Evolutionary conservation across 83 land plant genomes (phyloP).

Genomic region (Picea engelmannii): DNA sequence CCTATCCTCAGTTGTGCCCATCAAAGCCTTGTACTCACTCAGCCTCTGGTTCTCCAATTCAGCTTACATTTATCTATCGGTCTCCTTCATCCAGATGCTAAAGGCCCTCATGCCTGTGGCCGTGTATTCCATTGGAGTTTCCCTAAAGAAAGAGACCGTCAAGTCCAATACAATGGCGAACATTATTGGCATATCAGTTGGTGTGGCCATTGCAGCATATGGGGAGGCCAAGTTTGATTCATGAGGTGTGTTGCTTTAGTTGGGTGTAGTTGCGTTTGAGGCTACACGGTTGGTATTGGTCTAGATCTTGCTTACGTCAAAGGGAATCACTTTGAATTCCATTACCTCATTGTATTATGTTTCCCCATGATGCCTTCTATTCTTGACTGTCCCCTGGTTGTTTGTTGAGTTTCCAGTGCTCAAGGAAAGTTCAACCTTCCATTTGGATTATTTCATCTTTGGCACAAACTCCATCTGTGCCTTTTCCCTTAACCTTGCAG

Average conservation of each 20-base stretch:
- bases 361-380: constrained; percentile 73
- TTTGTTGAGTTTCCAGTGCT: constrained; percentile 61
- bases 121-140: constrained; percentile 71
- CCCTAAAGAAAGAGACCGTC: constrained; percentile 57
- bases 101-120: constrained; percentile 94
- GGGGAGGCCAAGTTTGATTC: constrained; percentile 74
- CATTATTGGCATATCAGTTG: constrained; percentile 78
- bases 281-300: constrained; percentile 84
- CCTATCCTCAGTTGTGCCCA: constrained; percentile 76
- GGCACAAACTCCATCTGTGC: constrained; percentile 81
- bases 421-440: constrained; percentile 45
- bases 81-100: constrained; percentile 91
- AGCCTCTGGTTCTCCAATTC: constrained; percentile 89
- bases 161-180: constrained; percentile 55
- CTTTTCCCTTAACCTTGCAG: constrained; percentile 80
- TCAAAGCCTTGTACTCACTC: constrained; percentile 77
- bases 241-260: constrained; percentile 71
- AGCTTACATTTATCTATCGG: constrained; percentile 87
- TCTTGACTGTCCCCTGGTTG: constrained; percentile 71
- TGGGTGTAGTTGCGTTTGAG: constrained; percentile 80
- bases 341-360: constrained; percentile 83
- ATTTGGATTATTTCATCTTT: constrained; percentile 52
- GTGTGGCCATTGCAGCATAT: constrained; percentile 83
- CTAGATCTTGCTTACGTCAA: constrained; percentile 77
- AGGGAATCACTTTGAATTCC: constrained; percentile 74